Conservation (phyloP, 1,139 yeast genomes). For the Saccharomycopsis hybrid region DNA sequence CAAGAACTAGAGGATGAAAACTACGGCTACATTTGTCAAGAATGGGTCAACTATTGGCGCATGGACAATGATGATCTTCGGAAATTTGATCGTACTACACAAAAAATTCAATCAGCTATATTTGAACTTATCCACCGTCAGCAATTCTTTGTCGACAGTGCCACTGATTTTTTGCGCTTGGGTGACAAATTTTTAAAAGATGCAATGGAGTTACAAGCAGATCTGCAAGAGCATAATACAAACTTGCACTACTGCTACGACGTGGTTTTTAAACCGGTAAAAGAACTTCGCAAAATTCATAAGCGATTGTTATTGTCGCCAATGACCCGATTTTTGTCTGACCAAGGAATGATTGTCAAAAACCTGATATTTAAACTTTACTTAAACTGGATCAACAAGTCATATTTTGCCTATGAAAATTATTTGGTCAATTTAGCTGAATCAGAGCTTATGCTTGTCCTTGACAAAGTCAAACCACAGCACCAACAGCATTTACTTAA, state of each 20-base stretch:
- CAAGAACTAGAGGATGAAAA: constrained; percentile 17
- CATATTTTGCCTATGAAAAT: constrained; percentile 17
- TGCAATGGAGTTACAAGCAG: constrained; percentile 10
- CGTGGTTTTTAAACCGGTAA: constrained; percentile 13
- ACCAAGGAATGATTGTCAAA: constrained; percentile 18
- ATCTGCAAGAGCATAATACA: too few species aligned
- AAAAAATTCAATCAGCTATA: constrained; percentile 16
- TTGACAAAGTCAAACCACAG: constrained; percentile 17
- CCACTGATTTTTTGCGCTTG: constrained; percentile 12
- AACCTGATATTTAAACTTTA: constrained; percentile 16
- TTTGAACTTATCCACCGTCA: constrained; percentile 19
- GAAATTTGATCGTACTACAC: constrained; percentile 14
- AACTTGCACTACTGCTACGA: too few species aligned
- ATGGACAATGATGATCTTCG: constrained; percentile 16
- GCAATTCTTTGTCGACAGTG: constrained; percentile 16
- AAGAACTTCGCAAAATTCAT: constrained; percentile 17
- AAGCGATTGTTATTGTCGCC: constrained; percentile 16
- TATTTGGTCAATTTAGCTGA: constrained; percentile 15
- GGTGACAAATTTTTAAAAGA: constrained; percentile 16
- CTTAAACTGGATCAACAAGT: constrained; percentile 17
- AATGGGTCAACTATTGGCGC: constrained; percentile 18
- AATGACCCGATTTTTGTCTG: constrained; percentile 16
- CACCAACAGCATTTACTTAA: constrained; percentile 14
- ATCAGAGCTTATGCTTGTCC: constrained; percentile 14
- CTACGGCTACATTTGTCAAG: constrained; percentile 19